phyloP scores from a whole-genome alignment of 257 asterid genomes.

The Cordia subcordata region DNA sequence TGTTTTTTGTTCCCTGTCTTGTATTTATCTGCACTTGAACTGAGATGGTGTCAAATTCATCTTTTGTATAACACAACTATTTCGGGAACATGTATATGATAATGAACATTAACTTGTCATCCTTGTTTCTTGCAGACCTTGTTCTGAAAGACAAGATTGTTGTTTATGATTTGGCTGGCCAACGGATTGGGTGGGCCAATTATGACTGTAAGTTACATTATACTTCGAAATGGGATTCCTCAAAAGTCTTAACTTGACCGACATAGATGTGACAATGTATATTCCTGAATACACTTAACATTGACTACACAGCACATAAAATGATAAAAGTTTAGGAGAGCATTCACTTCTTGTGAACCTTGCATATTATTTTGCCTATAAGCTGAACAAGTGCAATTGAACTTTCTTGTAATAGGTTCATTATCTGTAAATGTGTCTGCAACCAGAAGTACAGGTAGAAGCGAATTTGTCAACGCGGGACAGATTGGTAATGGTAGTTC shows the following conservation, averaged over 20 bases:
- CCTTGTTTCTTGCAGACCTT: conserved; percentile 54
- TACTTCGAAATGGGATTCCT: not conserved
- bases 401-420: conserved; percentile 48
- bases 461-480: conserved; percentile 72
- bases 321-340: too few species aligned
- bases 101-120: not conserved
- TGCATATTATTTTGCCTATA: too few species aligned
- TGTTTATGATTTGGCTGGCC: conserved; percentile 79
- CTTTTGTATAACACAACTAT: not conserved
- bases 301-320: too few species aligned
- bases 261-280: not conserved
- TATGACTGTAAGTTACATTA: conserved; percentile 79
- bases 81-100: not conserved
- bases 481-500: conserved; percentile 36
- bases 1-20: too few species aligned
- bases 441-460: conserved; percentile 45
- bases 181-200: conserved; percentile 84
- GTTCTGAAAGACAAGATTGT: conserved; percentile 85
- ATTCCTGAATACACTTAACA: not conserved
- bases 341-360: too few species aligned
- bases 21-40: not conserved
- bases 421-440: conserved; percentile 69
- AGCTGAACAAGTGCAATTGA: not conserved
- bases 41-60: not conserved
- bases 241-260: too few species aligned